phyloP scores from a whole-genome alignment of 257 asterid genomes.

The Petunia secreta region DNA sequence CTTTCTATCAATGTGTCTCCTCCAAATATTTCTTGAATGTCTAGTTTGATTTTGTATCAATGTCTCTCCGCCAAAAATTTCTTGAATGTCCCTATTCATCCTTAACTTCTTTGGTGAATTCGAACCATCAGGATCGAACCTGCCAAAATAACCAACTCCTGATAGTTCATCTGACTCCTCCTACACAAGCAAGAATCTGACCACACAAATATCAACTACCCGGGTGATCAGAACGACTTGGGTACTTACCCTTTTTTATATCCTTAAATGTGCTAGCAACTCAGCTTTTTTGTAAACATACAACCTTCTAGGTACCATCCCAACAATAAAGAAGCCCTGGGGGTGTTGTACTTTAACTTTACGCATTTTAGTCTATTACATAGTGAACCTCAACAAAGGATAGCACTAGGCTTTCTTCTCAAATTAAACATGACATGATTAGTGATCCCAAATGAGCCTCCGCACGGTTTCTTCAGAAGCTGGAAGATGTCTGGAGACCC shows the following conservation, averaged over 20 bases:
- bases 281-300: not conserved
- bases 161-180: not conserved
- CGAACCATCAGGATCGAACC: not conserved
- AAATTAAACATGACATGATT: slow-evolving; percentile 10
- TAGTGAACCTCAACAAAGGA: not conserved
- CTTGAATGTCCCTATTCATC: not conserved
- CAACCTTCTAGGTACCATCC: not conserved
- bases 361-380: not conserved
- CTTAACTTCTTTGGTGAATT: not conserved
- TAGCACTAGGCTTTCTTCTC: not conserved
- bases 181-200: not conserved
- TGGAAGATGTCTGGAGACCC: not conserved
- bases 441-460: not conserved
- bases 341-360: not conserved
- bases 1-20: not conserved
- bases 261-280: slow-evolving; percentile 2
- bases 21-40: too few species aligned
- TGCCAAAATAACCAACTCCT: not conserved
- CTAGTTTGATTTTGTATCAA: not conserved
- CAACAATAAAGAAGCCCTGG: not conserved
- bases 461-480: not conserved
- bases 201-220: not conserved
- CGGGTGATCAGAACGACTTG: not conserved
- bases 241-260: not conserved
- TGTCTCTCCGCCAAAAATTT: not conserved